A percentile compares a stretch with the other conserved stretches of the same genome.
Evolutionary conservation across 495 filamentous ascomycete species (phyloP).

Genomic region (Penicillium soppii): DNA sequence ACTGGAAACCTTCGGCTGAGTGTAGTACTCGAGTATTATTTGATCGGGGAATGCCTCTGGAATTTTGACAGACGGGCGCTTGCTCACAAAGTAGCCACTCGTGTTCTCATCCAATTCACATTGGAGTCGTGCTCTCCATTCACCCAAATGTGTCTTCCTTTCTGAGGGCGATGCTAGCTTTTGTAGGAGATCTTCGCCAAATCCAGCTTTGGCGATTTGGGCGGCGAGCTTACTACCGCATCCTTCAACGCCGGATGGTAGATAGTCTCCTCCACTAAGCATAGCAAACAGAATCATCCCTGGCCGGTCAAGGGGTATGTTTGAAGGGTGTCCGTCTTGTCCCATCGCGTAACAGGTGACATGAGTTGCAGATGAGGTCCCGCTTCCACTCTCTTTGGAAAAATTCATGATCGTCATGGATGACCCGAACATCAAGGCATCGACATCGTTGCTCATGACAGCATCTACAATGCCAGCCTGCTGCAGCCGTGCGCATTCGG

Average conservation of each 20-base stretch:
- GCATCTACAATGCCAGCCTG: constrained; percentile 84
- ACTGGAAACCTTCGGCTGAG: constrained; percentile 74
- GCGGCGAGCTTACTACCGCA: constrained; percentile 86
- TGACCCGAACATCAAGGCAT: constrained; percentile 97
- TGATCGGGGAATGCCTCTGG: constrained; percentile 79
- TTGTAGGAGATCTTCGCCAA: constrained; percentile 73
- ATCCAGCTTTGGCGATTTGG: constrained; percentile 86
- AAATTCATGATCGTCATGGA: constrained; percentile 76
- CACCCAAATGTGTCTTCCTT: constrained; percentile 45
- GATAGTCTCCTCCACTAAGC: constrained; percentile 95
- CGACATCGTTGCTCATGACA: constrained; percentile 95
- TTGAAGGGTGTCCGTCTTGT: constrained; percentile 27
- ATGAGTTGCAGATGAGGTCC: constrained; percentile 74
- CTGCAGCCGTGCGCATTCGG: constrained; percentile 90
- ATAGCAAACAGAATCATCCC: constrained; percentile 95
- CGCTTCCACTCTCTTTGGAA: constrained; percentile 65
- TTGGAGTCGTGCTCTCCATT: constrained; percentile 74
- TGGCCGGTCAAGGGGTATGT: constrained; percentile 65
- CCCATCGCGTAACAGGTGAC: constrained; percentile 72
- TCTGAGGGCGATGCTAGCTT: constrained; percentile 51
- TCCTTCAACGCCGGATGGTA: constrained; percentile 82
- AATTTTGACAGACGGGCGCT: constrained; percentile 69
- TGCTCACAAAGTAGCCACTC: constrained; percentile 74
- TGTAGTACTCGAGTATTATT: constrained; percentile 82
- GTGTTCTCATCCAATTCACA: constrained; percentile 82